These are phyloP conservation scores for Bolboschoenoplectus hybrid DNA, from an alignment of 202 grass and related monocot genomes.

Conservation along the genomic window DNA sequence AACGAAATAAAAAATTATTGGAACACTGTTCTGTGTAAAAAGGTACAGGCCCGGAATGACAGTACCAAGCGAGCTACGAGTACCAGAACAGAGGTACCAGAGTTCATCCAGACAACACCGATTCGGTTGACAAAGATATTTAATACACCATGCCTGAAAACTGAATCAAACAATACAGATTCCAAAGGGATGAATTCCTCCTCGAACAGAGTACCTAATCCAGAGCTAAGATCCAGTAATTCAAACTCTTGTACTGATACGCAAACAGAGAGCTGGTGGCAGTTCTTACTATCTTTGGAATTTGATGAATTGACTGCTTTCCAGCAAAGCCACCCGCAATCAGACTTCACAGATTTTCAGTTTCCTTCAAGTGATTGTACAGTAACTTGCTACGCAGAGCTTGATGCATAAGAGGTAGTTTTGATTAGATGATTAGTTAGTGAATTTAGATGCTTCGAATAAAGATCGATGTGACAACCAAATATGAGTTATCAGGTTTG, in stretches of 20 bases:
- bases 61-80: neutral
- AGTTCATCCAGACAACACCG: neutral
- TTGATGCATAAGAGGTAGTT: neutral
- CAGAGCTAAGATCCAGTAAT: neutral
- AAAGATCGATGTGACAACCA: neutral
- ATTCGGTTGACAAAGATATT: neutral
- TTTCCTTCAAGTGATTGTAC: neutral
- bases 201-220: neutral
- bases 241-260: neutral
- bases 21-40: slow-evolving; percentile 69
- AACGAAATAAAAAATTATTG: slow-evolving; percentile 97
- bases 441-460: neutral
- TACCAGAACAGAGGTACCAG: neutral
- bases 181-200: neutral
- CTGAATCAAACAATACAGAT: neutral
- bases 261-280: neutral
- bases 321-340: neutral
- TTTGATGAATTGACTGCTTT: neutral
- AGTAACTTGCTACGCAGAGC: neutral
- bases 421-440: neutral
- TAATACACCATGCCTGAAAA: neutral
- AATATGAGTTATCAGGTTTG: neutral
- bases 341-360: neutral
- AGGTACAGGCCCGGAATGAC: slow-evolving; percentile 5
- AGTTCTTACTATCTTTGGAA: slow-evolving; percentile 5